Evolutionary conservation across 2,329 filamentous ascomycete species (phyloP).

Genomic region (Penicillium sp.): DNA sequence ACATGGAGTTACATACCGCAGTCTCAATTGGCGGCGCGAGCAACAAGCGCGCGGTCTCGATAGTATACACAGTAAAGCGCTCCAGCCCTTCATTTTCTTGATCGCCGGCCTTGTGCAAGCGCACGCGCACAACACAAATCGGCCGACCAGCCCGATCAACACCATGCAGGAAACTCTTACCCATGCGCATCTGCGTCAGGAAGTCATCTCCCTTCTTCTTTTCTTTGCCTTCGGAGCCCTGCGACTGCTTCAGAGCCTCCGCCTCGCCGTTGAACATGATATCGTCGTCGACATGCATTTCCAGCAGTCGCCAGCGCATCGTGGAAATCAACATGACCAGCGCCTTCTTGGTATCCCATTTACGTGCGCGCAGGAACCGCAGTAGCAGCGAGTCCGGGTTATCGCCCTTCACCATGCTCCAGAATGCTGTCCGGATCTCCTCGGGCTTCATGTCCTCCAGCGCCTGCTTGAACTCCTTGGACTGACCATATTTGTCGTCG

Average conservation of each 20-base stretch:
- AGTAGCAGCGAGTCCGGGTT: slow-evolving; percentile 82
- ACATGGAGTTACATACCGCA: slow-evolving; percentile 62
- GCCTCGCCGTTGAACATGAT: slow-evolving; percentile 77
- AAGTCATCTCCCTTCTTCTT: slow-evolving; percentile 77
- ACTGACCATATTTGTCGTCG: slow-evolving; percentile 92
- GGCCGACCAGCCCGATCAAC: slow-evolving; percentile 80
- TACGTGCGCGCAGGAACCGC: slow-evolving; percentile 81
- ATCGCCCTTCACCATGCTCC: slow-evolving; percentile 94
- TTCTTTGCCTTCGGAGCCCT: slow-evolving; percentile 57
- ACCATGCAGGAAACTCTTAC: slow-evolving; percentile 91
- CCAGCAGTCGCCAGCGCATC: slow-evolving; percentile 81
- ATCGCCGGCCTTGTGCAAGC: slow-evolving; percentile 77
- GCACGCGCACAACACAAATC: slow-evolving; percentile 79
- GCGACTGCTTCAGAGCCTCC: slow-evolving; percentile 60
- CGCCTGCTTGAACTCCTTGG: slow-evolving; percentile 79
- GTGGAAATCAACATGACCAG: slow-evolving; percentile 92
- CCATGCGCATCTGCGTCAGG: slow-evolving; percentile 77
- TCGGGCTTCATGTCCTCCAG: slow-evolving; percentile 75
- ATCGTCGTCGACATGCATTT: slow-evolving; percentile 86
- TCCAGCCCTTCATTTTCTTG: slow-evolving; percentile 81
- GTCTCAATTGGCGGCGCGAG: slow-evolving; percentile 81
- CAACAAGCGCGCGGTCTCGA: slow-evolving; percentile 88
- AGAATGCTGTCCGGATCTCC: slow-evolving; percentile 75
- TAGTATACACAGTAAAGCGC: slow-evolving; percentile 86
- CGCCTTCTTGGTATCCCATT: slow-evolving; percentile 93